phyloP scores from a whole-genome alignment of 768 basidiomycete species.

The Filobasidium wieringae region DNA sequence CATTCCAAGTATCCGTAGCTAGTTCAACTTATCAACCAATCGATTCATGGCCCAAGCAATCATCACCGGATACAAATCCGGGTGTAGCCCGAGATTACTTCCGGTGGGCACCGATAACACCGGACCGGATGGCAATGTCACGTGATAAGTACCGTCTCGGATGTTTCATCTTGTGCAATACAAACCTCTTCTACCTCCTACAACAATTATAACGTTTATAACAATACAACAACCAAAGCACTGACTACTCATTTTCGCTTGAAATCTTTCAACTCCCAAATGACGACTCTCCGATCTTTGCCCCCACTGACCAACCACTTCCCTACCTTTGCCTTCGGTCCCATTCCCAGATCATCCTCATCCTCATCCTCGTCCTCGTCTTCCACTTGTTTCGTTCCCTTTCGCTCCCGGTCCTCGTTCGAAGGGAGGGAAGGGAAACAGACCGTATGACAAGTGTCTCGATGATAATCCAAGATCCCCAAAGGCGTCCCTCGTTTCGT shows the following conservation, averaged over 20 bases:
- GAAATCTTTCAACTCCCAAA: constrained; percentile 51
- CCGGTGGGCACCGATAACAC: no score
- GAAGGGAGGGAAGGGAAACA: constrained; percentile 51
- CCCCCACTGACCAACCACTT: constrained; percentile 57
- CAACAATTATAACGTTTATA: no score
- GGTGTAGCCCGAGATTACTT: no score
- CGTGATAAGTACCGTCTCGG: no score
- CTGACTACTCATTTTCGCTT: constrained; percentile 15
- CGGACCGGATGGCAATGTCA: no score
- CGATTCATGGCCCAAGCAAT: no score
- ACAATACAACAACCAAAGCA: no score
- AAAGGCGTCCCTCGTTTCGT: constrained; percentile 68
- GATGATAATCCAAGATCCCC: constrained; percentile 74
- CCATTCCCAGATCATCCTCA: constrained; percentile 43
- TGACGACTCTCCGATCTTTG: constrained; percentile 57
- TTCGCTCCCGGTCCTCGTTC: not conserved
- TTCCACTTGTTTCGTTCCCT: not conserved
- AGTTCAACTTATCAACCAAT: no score
- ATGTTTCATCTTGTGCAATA: no score
- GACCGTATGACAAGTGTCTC: constrained; percentile 59
- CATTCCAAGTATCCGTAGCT: no score
- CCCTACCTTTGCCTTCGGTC: constrained; percentile 44
- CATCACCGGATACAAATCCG: no score
- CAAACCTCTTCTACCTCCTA: no score
- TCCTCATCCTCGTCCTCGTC: constrained; percentile 4